phyloP scores from a whole-genome alignment of 305 asterid genomes.

The Fraxinus sp. region DNA sequence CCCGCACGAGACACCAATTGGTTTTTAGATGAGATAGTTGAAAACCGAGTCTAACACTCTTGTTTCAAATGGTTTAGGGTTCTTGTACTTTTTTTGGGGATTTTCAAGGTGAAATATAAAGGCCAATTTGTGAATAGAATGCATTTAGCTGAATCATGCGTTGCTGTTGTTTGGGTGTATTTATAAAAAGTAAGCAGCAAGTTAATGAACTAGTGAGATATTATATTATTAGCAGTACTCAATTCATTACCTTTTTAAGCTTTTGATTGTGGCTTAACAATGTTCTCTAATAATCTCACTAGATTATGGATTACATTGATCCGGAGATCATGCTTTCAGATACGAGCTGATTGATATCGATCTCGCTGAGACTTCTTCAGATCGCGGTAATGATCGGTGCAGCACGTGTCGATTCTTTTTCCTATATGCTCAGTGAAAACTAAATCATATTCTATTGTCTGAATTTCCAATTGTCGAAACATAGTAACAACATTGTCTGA shows the following conservation, averaged over 20 bases:
- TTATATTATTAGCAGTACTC: background rate
- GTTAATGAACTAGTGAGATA: background rate
- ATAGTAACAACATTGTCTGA: background rate
- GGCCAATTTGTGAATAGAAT: background rate
- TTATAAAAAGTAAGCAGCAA: background rate
- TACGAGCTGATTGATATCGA: background rate
- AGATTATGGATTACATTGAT: background rate
- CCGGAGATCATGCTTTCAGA: background rate
- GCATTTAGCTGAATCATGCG: background rate
- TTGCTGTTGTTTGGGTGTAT: background rate
- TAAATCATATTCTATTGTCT: background rate
- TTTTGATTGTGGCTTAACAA: background rate
- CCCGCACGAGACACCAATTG: background rate
- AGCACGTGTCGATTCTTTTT: background rate
- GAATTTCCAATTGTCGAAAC: background rate
- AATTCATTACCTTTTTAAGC: background rate
- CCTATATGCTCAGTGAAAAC: background rate
- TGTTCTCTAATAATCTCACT: background rate
- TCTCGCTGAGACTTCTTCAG: background rate
- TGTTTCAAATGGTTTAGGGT: background rate
- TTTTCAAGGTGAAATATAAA: background rate
- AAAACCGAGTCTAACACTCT: background rate
- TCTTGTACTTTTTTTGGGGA: background rate
- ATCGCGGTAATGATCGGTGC: background rate
- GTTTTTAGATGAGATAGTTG: background rate